A percentile compares a stretch with the other conserved stretches of the same genome.
phyloP scores from a whole-genome alignment of 2,329 filamentous ascomycete genomes.

The Sporothrix brasiliensis region DNA sequence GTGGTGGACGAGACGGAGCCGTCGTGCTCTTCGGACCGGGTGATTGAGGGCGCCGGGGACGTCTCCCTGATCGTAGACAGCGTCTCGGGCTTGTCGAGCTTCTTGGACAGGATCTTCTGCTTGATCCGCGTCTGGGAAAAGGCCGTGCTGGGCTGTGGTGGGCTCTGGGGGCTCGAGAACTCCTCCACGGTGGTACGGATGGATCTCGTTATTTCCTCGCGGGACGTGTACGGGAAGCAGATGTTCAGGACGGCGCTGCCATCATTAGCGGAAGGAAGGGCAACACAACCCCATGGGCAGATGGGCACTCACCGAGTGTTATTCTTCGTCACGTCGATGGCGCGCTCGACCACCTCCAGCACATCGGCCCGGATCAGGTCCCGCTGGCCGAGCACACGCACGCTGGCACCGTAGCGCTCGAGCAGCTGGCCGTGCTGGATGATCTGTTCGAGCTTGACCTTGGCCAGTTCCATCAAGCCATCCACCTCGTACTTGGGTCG shows the following conservation, averaged over 20 bases:
- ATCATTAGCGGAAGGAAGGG: not conserved
- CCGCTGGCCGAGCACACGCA: constrained; percentile 82
- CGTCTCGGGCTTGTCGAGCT: constrained; percentile 53
- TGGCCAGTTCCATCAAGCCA: constrained; percentile 95
- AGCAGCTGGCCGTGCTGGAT: constrained; percentile 91
- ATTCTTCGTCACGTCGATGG: constrained; percentile 81
- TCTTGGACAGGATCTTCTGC: constrained; percentile 77
- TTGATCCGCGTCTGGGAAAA: constrained; percentile 89
- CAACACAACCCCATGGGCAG: too few species aligned
- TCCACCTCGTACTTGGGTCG: constrained; percentile 95
- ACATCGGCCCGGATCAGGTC: constrained; percentile 86
- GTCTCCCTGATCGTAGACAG: constrained; percentile 55
- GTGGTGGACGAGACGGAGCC: constrained; percentile 64
- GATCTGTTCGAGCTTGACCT: constrained; percentile 89
- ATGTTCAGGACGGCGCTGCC: constrained; percentile 73
- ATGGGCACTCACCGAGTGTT: constrained; percentile 69
- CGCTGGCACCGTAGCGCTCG: constrained; percentile 85
- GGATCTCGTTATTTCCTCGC: constrained; percentile 91
- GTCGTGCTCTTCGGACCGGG: constrained; percentile 53
- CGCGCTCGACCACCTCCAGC: constrained; percentile 81
- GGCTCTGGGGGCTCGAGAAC: constrained; percentile 72
- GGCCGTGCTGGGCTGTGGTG: constrained; percentile 65
- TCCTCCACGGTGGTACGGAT: constrained; percentile 86
- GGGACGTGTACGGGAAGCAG: constrained; percentile 95
- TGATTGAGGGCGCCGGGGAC: constrained; percentile 50